A percentile compares a stretch with the other conserved stretches of the same genome.
These are phyloP conservation scores for Holtermannia corniformis DNA, from an alignment of 768 basidiomycete genomes.

Conservation along the genomic window DNA sequence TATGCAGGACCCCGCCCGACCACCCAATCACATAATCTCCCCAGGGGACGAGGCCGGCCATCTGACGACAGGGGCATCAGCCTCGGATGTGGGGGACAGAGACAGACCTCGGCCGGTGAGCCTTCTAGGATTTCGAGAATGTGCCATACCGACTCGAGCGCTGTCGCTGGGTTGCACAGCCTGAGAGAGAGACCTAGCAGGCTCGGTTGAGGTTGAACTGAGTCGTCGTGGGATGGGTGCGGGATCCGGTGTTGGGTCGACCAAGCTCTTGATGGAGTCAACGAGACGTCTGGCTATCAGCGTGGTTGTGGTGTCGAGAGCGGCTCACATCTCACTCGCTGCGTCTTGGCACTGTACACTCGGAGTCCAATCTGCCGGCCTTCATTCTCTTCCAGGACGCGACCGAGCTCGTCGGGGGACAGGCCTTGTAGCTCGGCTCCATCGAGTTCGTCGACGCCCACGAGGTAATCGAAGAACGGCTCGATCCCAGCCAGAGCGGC, in stretches of 20 bases:
- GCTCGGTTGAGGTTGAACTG: conserved; percentile 54
- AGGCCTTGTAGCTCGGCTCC: conserved; percentile 6
- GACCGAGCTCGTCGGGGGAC: conserved; percentile 22
- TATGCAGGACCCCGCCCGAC: conserved; percentile 82
- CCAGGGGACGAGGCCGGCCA: conserved; percentile 79
- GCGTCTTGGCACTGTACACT: conserved; percentile 40
- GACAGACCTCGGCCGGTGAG: conserved; percentile 70
- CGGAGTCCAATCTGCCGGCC: conserved; percentile 26
- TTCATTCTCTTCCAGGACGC: conserved; percentile 35
- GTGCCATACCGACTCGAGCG: conserved; percentile 94
- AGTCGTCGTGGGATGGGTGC: conserved; percentile 36
- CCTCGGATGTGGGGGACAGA: neutral
- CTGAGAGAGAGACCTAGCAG: conserved; percentile 90
- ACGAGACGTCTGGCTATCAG: conserved; percentile 57
- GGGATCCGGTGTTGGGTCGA: conserved; percentile 43
- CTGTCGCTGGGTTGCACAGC: conserved; percentile 78
- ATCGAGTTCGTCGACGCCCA: conserved; percentile 62
- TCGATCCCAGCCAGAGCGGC: conserved; percentile 75
- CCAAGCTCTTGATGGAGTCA: conserved; percentile 81
- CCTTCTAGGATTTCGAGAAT: conserved; percentile 94
- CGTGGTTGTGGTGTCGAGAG: neutral
- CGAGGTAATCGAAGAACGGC: conserved; percentile 94
- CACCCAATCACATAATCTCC: conserved; percentile 73
- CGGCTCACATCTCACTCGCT: conserved; percentile 34
- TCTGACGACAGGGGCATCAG: neutral